Conservation (phyloP, 345 rosid species). For the Firmiana major region DNA sequence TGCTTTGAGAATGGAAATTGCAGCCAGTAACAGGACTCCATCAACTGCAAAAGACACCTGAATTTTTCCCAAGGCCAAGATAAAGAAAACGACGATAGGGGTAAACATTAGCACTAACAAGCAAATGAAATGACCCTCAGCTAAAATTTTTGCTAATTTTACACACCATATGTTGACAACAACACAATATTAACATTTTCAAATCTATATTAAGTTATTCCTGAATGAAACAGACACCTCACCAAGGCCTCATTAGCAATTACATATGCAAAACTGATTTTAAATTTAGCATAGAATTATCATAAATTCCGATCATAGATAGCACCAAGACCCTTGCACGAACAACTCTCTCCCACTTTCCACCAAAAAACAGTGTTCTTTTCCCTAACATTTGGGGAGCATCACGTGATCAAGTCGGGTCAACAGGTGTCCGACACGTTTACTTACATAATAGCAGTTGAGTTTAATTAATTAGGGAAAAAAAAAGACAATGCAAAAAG, state of each 20-base stretch:
- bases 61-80: background rate
- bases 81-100: background rate
- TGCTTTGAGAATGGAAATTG: constrained; percentile 56
- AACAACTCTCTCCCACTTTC: background rate
- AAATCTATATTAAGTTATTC: too few relatives aligned
- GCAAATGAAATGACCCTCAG: background rate
- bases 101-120: background rate
- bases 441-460: background rate
- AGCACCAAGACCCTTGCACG: background rate
- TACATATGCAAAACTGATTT: too few relatives aligned
- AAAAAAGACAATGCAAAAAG: background rate
- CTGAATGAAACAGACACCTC: too few relatives aligned
- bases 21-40: constrained; percentile 65
- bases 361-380: background rate
- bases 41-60: constrained; percentile 86
- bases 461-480: background rate
- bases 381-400: background rate
- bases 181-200: too few relatives aligned
- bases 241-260: background rate
- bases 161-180: background rate
- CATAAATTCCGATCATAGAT: too few relatives aligned
- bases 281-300: too few relatives aligned
- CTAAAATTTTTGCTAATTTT: background rate
- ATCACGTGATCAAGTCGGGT: background rate
- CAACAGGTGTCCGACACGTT: background rate